Conservation (phyloP, 345 rosid genomes). For the Pistacia integerrima region DNA sequence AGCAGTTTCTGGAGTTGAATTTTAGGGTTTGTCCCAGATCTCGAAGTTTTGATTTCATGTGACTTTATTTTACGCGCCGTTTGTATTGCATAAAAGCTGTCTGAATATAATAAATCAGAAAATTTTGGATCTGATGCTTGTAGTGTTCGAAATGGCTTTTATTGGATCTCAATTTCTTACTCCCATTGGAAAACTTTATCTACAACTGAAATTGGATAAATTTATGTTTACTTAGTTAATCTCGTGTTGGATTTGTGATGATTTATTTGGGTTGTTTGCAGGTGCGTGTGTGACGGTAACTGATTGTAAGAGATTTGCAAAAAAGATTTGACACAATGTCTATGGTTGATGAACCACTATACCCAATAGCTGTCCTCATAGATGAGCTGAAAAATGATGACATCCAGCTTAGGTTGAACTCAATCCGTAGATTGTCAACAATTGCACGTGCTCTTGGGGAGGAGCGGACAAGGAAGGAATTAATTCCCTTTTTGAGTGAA, state of each 20-base stretch:
- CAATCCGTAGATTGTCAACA: constrained; percentile 85
- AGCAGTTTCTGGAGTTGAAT: constrained; percentile 14
- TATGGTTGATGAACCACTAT: constrained; percentile 79
- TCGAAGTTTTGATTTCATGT: constrained; percentile 14
- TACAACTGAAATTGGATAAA: neutral
- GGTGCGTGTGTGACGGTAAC: constrained; percentile 7
- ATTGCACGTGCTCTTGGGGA: constrained; percentile 98
- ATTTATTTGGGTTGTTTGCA: constrained; percentile 12
- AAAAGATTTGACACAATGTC: constrained; percentile 48
- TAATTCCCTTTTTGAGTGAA: constrained; percentile 87
- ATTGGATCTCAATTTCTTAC: neutral
- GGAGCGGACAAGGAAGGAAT: constrained; percentile 87
- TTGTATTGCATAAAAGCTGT: neutral
- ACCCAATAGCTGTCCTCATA: constrained; percentile 87
- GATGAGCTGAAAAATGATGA: constrained; percentile 96
- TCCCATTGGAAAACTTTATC: neutral
- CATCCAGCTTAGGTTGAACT: constrained; percentile 89
- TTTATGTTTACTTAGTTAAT: neutral
- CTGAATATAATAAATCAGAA: neutral
- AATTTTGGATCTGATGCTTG: constrained; percentile 8
- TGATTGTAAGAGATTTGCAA: constrained; percentile 13
- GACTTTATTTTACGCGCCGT: neutral
- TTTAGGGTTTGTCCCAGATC: constrained; percentile 31
- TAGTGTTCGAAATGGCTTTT: constrained; percentile 8
- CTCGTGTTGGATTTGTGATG: neutral